Conservation (phyloP, 1,284 basidiomycete species). For the Leccinum colubrinum region DNA sequence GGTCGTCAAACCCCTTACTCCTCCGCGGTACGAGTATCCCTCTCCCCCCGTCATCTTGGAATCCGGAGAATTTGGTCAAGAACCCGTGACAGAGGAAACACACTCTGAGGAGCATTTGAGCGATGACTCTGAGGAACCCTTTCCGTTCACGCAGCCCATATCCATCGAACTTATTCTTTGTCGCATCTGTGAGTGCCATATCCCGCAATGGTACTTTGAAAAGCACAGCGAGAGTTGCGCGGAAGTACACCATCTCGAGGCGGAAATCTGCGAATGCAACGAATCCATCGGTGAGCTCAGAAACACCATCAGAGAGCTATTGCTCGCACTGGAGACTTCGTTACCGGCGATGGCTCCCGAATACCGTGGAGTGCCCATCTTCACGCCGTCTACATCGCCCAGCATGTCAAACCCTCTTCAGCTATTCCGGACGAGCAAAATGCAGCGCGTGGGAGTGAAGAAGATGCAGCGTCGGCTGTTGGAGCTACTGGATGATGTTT, state of each 20-base stretch:
- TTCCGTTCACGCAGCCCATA: slow-evolving; percentile 75
- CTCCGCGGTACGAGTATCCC: slow-evolving; percentile 63
- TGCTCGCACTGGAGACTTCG: slow-evolving; percentile 59
- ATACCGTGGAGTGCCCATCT: slow-evolving; percentile 88
- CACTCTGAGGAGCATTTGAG: slow-evolving; percentile 22
- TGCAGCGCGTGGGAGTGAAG: slow-evolving; percentile 79
- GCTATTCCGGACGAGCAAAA: slow-evolving; percentile 67
- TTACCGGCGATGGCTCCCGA: slow-evolving; percentile 64
- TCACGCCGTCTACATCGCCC: slow-evolving; percentile 66
- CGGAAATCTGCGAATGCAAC: slow-evolving; percentile 92
- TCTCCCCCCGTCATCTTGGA: slow-evolving; percentile 57
- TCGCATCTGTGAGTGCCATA: slow-evolving; percentile 96
- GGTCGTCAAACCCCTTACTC: slow-evolving; percentile 89
- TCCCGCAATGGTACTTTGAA: slow-evolving; percentile 99
- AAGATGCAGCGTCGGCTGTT: slow-evolving; percentile 80
- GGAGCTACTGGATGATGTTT: slow-evolving; percentile 83
- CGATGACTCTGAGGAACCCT: slow-evolving; percentile 57
- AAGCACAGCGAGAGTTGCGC: slow-evolving; percentile 99
- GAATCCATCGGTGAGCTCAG: slow-evolving; percentile 88
- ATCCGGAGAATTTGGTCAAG: slow-evolving; percentile 51
- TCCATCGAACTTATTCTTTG: slow-evolving; percentile 89
- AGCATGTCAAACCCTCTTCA: slow-evolving; percentile 68
- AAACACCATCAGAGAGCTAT: slow-evolving; percentile 78
- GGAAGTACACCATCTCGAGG: slow-evolving; percentile 94
- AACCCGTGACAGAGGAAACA: slow-evolving; percentile 38